Percentiles rank a stretch among this genome's conserved stretches.
These are phyloP conservation scores for Penstemon newberryi DNA, from an alignment of 257 asterid genomes.

Conservation along the genomic window DNA sequence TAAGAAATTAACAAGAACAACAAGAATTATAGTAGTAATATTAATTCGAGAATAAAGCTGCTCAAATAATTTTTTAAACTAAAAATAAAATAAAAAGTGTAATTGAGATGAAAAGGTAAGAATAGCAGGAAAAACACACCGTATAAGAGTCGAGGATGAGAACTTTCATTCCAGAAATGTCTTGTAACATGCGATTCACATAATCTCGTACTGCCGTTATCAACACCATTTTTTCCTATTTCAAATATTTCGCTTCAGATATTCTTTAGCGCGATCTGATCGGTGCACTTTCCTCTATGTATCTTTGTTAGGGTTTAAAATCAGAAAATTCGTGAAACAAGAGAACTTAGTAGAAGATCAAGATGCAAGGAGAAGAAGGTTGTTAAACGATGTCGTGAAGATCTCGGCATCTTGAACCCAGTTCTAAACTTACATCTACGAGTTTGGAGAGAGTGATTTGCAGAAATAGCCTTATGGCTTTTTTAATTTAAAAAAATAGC, in stretches of 20 bases:
- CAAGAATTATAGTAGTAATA: too few species aligned
- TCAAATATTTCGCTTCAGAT: slow-evolving; percentile 8
- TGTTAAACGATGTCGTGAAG: too few species aligned
- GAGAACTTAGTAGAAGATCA: too few species aligned
- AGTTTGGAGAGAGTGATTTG: too few species aligned
- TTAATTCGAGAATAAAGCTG: not conserved
- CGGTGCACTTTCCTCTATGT: not conserved
- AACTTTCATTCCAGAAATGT: slow-evolving; percentile 97
- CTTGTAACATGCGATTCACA: slow-evolving; percentile 84
- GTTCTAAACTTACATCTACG: too few species aligned
- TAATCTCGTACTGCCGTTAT: slow-evolving; percentile 71
- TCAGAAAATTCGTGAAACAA: too few species aligned
- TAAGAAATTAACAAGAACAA: too few species aligned
- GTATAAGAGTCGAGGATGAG: slow-evolving; percentile 89
- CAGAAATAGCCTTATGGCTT: too few species aligned
- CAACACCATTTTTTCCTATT: slow-evolving; percentile 56
- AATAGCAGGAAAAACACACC: slow-evolving; percentile 40
- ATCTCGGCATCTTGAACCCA: too few species aligned
- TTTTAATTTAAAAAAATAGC: too few species aligned
- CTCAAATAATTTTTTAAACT: not conserved
- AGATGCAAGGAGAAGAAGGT: too few species aligned
- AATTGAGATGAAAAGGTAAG: not conserved
- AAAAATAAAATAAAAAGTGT: not conserved
- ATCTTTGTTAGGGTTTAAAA: too few species aligned
- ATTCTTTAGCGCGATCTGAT: slow-evolving; percentile 29